phyloP scores from a whole-genome alignment of 768 basidiomycete species.

The Phlebiopsis gigantea region DNA sequence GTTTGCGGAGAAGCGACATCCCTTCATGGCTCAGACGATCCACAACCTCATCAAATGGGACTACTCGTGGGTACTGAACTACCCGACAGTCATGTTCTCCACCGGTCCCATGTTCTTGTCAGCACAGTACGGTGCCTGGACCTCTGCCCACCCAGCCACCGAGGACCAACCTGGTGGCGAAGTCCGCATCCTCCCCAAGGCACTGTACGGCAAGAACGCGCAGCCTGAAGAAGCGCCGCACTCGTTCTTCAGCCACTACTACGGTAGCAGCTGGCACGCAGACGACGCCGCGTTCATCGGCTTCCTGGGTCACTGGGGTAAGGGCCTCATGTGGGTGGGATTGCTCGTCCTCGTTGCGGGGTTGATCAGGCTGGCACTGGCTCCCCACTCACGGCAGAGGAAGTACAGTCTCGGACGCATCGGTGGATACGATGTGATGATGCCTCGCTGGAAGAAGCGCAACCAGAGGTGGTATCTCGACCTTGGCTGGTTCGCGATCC shows the following conservation, averaged over 20 bases:
- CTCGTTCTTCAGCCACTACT: constrained; percentile 95
- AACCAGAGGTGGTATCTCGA: constrained; percentile 74
- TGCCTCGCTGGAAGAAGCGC: constrained; percentile 68
- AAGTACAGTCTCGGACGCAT: constrained; percentile 55
- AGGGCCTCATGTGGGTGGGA: constrained; percentile 81
- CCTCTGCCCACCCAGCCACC: constrained; percentile 57
- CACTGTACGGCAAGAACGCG: constrained; percentile 97
- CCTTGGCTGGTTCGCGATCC: constrained; percentile 51
- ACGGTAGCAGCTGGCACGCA: constrained; percentile 97
- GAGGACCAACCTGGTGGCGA: constrained; percentile 52
- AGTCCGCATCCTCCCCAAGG: constrained; percentile 89
- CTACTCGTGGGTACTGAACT: constrained; percentile 92
- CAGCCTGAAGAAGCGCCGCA: constrained; percentile 76
- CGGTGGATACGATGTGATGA: constrained; percentile 71
- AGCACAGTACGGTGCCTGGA: constrained; percentile 86
- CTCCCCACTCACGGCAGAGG: constrained; percentile 48
- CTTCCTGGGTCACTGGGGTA: constrained; percentile 88
- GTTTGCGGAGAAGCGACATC: constrained; percentile 78
- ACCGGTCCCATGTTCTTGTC: constrained; percentile 99
- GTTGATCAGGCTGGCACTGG: constrained; percentile 48
- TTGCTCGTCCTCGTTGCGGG: constrained; percentile 68
- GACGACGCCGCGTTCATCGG: constrained; percentile 97
- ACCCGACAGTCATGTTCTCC: constrained; percentile 99
- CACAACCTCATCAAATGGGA: constrained; percentile 89
- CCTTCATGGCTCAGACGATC: constrained; percentile 90